These are phyloP conservation scores for Pyricularia grisea DNA, from an alignment of 2,329 filamentous ascomycete species.

Conservation along the genomic window DNA sequence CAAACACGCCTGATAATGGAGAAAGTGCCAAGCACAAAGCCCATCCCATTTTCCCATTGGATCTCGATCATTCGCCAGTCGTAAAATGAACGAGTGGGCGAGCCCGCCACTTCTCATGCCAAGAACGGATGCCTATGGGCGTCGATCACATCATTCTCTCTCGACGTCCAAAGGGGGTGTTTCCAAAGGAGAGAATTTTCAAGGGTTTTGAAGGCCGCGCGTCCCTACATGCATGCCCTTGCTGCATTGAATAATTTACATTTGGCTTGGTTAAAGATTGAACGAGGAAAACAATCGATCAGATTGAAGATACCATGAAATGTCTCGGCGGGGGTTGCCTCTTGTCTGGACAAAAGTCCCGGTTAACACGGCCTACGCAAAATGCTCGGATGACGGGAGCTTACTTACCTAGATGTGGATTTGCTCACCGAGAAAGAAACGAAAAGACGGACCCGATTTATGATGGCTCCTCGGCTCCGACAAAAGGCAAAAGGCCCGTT, in stretches of 20 bases:
- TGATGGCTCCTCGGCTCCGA: background rate
- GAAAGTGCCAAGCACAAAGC: background rate
- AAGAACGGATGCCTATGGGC: background rate
- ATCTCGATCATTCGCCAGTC: background rate
- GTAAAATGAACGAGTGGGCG: background rate
- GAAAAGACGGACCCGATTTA: background rate
- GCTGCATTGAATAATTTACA: background rate
- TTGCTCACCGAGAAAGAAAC: background rate
- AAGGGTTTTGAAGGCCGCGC: background rate
- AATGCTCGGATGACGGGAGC: background rate
- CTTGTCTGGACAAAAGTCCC: no score
- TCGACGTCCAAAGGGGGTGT: background rate
- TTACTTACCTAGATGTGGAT: background rate
- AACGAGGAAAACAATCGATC: background rate
- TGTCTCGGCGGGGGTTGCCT: no score
- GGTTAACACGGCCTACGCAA: background rate
- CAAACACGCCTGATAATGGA: background rate
- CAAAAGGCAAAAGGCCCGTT: background rate
- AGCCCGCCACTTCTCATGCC: background rate
- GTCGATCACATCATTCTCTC: conserved; percentile 6
- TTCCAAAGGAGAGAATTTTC: background rate
- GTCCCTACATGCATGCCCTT: background rate
- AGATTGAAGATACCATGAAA: background rate
- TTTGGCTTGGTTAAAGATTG: background rate
- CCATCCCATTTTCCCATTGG: background rate